Conservation (phyloP, 805 yeast species). For the Tetrapisispora fleetii region DNA sequence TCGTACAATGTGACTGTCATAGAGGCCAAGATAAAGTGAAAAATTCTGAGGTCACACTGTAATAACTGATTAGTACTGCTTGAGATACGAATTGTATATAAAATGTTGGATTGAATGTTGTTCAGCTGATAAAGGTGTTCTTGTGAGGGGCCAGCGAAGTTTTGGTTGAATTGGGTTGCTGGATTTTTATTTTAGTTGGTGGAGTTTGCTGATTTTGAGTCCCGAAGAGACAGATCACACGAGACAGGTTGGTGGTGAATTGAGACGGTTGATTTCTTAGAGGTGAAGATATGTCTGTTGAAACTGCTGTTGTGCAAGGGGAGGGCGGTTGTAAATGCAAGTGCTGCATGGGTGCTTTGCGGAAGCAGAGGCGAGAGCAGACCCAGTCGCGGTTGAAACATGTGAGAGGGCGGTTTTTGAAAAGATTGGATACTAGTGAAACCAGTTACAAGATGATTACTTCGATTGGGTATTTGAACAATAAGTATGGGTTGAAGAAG, state of each 20-base stretch:
- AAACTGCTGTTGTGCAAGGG: neutral
- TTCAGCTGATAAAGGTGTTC: too few relatives aligned
- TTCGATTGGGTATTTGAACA: slow-evolving; percentile 24
- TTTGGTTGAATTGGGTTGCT: too few relatives aligned
- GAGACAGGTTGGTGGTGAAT: neutral
- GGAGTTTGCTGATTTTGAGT: too few relatives aligned
- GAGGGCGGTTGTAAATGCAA: slow-evolving; percentile 1
- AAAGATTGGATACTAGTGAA: slow-evolving; percentile 17
- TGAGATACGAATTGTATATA: too few relatives aligned
- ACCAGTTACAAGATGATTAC: slow-evolving; percentile 25
- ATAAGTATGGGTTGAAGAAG: slow-evolving; percentile 26
- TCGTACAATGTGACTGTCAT: too few relatives aligned
- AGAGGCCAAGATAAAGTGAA: neutral
- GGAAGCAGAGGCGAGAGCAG: neutral
- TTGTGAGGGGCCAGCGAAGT: too few relatives aligned
- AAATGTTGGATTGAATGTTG: too few relatives aligned
- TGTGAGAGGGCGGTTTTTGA: slow-evolving; percentile 14
- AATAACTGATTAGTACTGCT: too few relatives aligned
- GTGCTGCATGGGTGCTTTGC: slow-evolving; percentile 2
- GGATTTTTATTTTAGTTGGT: too few relatives aligned
- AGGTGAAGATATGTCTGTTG: neutral
- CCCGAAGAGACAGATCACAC: too few relatives aligned
- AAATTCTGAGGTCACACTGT: neutral
- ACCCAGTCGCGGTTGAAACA: slow-evolving; percentile 1
- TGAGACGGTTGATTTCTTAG: too few relatives aligned